These are phyloP conservation scores for Zygoascus meyerae DNA, from an alignment of 1,139 yeast species.

Conservation along the genomic window DNA sequence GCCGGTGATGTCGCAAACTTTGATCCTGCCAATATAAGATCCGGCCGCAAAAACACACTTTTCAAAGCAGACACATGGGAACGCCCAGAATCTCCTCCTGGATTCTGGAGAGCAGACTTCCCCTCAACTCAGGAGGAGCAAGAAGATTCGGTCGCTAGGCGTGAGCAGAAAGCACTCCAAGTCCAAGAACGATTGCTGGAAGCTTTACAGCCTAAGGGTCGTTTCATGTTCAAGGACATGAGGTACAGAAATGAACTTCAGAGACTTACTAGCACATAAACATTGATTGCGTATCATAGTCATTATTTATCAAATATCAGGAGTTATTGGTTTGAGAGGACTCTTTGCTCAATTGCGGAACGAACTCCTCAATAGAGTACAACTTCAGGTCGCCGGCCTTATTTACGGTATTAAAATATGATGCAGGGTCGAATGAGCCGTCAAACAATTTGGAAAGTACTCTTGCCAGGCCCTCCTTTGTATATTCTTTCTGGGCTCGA, in stretches of 20 bases:
- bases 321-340: too few species aligned
- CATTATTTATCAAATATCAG: background rate
- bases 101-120: conserved; percentile 32
- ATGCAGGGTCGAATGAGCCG: conserved; percentile 2
- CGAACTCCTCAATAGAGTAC: conserved; percentile 1
- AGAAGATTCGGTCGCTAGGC: conserved; percentile 21
- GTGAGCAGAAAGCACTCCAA: conserved; percentile 15
- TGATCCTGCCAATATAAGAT: conserved; percentile 15
- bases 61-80: conserved; percentile 16
- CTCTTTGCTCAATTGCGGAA: background rate
- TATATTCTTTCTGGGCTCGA: conserved; percentile 6
- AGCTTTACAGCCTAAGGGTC: conserved; percentile 21
- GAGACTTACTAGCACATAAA: background rate
- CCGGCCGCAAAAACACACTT: conserved; percentile 23
- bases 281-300: background rate
- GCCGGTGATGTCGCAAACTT: conserved; percentile 21
- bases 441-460: conserved; percentile 5
- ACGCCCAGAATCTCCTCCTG: conserved; percentile 29
- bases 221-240: conserved; percentile 22
- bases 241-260: conserved; percentile 12
- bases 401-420: background rate
- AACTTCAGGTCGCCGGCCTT: conserved; percentile 1
- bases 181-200: conserved; percentile 19
- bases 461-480: conserved; percentile 4
- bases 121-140: conserved; percentile 29